These are phyloP conservation scores for Colletotrichum liaoningense DNA, from an alignment of 2,329 filamentous ascomycete species.

Conservation along the genomic window DNA sequence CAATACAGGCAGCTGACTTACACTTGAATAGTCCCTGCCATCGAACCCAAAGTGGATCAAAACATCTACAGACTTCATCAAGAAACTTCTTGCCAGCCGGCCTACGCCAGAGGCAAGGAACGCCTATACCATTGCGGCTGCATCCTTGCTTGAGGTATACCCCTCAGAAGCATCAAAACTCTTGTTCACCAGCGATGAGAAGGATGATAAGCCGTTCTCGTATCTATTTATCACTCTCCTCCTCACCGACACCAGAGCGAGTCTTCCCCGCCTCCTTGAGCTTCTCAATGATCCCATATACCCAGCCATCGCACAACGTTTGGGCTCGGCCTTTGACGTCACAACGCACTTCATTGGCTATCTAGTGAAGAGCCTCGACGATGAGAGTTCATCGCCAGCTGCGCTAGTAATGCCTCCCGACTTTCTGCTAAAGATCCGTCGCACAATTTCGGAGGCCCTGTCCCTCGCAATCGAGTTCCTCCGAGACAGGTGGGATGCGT, in stretches of 20 bases:
- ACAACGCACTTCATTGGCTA: conserved; percentile 70
- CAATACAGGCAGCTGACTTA: conserved; percentile 34
- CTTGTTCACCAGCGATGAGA: conserved; percentile 62
- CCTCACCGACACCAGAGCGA: conserved; percentile 73
- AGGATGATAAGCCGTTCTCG: conserved; percentile 64
- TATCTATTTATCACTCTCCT: conserved; percentile 74
- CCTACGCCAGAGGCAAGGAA: conserved; percentile 66
- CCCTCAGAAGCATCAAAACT: conserved; percentile 56
- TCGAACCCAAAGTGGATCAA: conserved; percentile 65
- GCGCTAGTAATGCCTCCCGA: conserved; percentile 65
- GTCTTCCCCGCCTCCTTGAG: conserved; percentile 69
- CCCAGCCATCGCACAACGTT: conserved; percentile 58
- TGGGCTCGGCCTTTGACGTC: conserved; percentile 73
- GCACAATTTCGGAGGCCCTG: conserved; percentile 71
- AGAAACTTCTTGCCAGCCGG: conserved; percentile 63
- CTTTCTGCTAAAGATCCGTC: conserved; percentile 70
- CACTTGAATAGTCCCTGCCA: conserved; percentile 56
- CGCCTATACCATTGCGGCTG: conserved; percentile 69
- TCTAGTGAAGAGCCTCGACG: conserved; percentile 65
- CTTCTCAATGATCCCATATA: conserved; percentile 69
- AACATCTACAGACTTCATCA: conserved; percentile 59
- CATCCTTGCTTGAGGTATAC: conserved; percentile 67
- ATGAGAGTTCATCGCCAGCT: conserved; percentile 47
- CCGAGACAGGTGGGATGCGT: conserved; percentile 76
- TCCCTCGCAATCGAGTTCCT: conserved; percentile 73